Evolutionary conservation across 441 rosid species (phyloP).

Genomic region (Isatis lusitanica): DNA sequence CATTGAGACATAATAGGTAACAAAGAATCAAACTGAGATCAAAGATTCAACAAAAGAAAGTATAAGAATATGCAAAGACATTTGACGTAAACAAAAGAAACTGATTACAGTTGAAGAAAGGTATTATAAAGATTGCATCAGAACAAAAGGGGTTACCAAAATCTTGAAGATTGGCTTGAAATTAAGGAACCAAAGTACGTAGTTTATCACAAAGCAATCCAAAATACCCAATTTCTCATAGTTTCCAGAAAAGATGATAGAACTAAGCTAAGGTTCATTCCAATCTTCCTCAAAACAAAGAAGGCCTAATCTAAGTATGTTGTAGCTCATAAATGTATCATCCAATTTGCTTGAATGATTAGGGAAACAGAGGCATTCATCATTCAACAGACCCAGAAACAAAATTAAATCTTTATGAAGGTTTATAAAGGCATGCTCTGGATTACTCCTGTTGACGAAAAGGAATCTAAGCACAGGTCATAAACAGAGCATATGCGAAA

Average conservation of each 20-base stretch:
- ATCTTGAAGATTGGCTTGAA: constrained; percentile 1
- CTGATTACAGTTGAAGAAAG: constrained; percentile 23
- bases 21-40: constrained; percentile 10
- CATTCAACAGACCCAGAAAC: constrained; percentile 1
- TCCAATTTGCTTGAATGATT: too few species aligned
- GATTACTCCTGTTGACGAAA: not conserved
- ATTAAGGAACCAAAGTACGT: constrained; percentile 8
- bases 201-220: constrained; percentile 19
- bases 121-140: constrained; percentile 20
- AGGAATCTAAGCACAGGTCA: not conserved
- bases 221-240: not conserved
- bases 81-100: constrained; percentile 12
- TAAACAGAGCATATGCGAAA: constrained; percentile 10
- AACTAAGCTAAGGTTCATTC: constrained; percentile 1
- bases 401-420: not conserved
- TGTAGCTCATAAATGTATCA: not conserved
- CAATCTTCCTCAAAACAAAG: not conserved
- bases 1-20: constrained; percentile 13
- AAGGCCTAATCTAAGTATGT: not conserved
- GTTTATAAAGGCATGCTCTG: not conserved
- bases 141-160: constrained; percentile 9
- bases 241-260: not conserved
- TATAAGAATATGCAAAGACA: constrained; percentile 10
- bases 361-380: not conserved
- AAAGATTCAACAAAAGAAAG: constrained; percentile 13